Evolutionary conservation across 2,329 filamentous ascomycete genomes (phyloP), one percentile per base, ranked within the genome.

Genomic region (Diaporthe nobilis): DNA sequence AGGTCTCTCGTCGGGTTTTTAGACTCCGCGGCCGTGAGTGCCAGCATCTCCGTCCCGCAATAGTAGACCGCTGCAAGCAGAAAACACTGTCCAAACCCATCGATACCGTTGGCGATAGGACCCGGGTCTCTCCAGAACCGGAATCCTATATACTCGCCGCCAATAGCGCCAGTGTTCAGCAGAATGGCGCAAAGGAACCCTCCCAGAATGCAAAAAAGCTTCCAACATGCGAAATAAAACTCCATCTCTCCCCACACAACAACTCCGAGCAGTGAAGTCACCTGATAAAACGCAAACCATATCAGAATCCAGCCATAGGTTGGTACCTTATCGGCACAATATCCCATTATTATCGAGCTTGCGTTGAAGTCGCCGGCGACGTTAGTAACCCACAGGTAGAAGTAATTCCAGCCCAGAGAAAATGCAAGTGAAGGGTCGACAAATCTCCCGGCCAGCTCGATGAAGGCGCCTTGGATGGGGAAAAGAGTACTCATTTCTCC

Each of bases 401-500:
- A 89, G 79, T 89, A 89, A 60, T 87, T 87, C 84, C 87, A 88
- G 5, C 86, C 87, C 0, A 89, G 81, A 12, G 85, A 86, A 63
- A 88, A 87, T 1, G 85, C 83, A 49, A 89, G 81, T 0, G 86
- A 85, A 58, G 86, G 85, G 61, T 89, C 88, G 37, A 89, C 83
- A 71, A 90, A 89, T 3, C 89, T 84, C 25, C 87, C 86, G 0
- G 87, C 87, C 61, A 89, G 85, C 47, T 86, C 86, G 39, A 87
- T 87, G 78, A 90, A 90, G 0, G 87, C 86, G 9, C 88, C 88
- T n/a, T 86, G 86, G 0, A 88, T 86, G 0, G 88, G 88, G 57
- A 89, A 89, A 2, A 89, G 79, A 0, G 89, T 90, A 1, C 88
- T 87, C 83, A 90, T 85, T 79, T 91, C 89, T n/a, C 89, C 89